These are phyloP conservation scores for Plasmodium billcollinsi DNA, from an alignment of 169 alveolate genomes.

Conservation along the genomic window DNA sequence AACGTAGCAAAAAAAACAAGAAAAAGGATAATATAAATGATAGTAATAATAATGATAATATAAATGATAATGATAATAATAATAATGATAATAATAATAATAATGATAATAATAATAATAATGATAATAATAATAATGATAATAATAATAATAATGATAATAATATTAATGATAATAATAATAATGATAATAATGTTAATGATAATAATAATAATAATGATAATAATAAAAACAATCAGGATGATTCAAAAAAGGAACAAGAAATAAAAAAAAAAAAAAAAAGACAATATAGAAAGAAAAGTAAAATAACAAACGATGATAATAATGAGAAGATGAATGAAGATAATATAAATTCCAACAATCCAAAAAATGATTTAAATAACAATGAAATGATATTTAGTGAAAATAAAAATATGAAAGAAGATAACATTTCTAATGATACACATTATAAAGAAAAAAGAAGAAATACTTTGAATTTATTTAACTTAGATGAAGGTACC, in stretches of 20 bases:
- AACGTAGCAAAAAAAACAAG: neutral
- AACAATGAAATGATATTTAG: no score
- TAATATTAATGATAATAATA: neutral
- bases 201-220: neutral
- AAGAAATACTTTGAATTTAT: no score
- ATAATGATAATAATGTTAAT: neutral
- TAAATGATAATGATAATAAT: neutral
- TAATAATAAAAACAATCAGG: neutral
- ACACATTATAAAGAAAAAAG: no score
- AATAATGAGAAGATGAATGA: no score
- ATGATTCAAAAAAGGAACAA: neutral
- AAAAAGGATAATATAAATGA: neutral
- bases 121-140: neutral
- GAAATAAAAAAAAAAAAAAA: no score
- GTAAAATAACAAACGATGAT: no score
- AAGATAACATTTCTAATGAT: no score
- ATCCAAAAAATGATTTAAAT: no score
- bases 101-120: slow-evolving; percentile 3
- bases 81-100: neutral
- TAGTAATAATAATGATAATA: neutral
- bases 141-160: neutral
- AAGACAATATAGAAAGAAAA: no score
- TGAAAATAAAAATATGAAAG: no score
- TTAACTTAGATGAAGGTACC: no score
- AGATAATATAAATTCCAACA: no score